These are phyloP conservation scores for Platanus orientalis DNA, from an alignment of 164 flowering plant genomes.

Conservation along the genomic window DNA sequence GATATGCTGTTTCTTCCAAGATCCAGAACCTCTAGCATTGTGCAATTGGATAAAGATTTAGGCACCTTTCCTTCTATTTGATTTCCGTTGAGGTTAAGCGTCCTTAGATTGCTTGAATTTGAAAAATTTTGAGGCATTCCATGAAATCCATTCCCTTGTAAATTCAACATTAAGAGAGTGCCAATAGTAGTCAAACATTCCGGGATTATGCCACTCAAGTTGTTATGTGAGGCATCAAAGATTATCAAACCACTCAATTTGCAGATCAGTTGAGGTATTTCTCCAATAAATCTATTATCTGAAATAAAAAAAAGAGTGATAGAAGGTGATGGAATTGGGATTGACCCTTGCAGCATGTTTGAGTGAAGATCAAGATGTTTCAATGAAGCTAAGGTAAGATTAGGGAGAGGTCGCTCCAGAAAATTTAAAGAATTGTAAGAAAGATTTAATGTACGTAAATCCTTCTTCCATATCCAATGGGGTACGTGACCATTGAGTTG, in stretches of 20 bases:
- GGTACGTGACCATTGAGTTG: neutral
- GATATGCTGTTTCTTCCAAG: neutral
- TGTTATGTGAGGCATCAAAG: neutral
- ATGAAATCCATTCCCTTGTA: too few relatives aligned
- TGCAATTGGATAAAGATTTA: constrained; percentile 2
- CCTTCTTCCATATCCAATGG: constrained; percentile 1
- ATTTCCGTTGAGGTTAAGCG: constrained; percentile 1
- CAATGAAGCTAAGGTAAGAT: neutral
- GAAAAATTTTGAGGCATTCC: too few relatives aligned
- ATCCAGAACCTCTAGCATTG: neutral
- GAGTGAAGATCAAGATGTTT: neutral
- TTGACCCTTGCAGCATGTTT: constrained; percentile 17
- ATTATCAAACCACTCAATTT: neutral
- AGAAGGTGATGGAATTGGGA: constrained; percentile 17
- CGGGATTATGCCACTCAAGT: neutral
- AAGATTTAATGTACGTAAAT: neutral
- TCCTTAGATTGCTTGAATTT: neutral
- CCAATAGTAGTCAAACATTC: neutral
- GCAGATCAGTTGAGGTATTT: neutral
- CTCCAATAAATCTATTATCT: constrained; percentile 7
- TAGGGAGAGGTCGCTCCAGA: neutral
- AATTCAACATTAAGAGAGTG: too few relatives aligned
- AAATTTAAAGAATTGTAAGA: neutral
- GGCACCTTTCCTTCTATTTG: neutral
- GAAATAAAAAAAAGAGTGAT: neutral